Evolutionary conservation across 2,329 filamentous ascomycete genomes (phyloP), one percentile per base, ranked within the genome.

Genomic region (Hypoxylon rubiginosum): DNA sequence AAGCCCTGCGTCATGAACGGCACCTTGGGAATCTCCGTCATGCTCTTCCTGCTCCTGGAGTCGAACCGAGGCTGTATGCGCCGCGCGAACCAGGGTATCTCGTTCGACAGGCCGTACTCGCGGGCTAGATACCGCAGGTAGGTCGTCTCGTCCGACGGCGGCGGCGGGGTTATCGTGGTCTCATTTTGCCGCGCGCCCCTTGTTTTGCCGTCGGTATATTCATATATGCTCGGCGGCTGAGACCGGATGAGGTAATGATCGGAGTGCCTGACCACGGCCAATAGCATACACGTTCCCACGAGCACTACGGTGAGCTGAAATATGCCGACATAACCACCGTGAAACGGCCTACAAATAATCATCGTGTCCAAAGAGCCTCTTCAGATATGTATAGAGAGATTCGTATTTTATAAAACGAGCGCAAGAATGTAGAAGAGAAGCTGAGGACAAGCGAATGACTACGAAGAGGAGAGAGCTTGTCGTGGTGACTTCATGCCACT

Each of bases 91-190:
- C 65, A 76, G 3, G 70, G 58, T 4, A 77, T 51, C 7, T 76
- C 67, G 10, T 66, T 61, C 11, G 71, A 68, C 21, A 78, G 70
- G 6, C 59, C 57, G 64, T 75, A 68, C n/a, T 69, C 70, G 46
- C 69, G 66, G 17, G 68, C 70, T 4, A 78, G 67, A 11, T 70
- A 66, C 54, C 67, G 64, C 21, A 77, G 60, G 41, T 75, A 77
- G 6, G 51, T 46, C 9, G 67, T 66, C 49, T 73, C 74, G 3
- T 70, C 72, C 2, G 69, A 64, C 46, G 55, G 36, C 11, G 55
- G 52, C 15, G 9, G 7, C 15, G 41, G 1, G 46, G 48, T n/a
- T 15, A 46, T 21, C 4, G 39, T 32, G 1, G 70, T 71, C 15
- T 69, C 62, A 45, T 69, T 68, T 30, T 67, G 58, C 70, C 63